phyloP scores from a whole-genome alignment of 73 alveolate genomes.

The Effrenium voratum region DNA sequence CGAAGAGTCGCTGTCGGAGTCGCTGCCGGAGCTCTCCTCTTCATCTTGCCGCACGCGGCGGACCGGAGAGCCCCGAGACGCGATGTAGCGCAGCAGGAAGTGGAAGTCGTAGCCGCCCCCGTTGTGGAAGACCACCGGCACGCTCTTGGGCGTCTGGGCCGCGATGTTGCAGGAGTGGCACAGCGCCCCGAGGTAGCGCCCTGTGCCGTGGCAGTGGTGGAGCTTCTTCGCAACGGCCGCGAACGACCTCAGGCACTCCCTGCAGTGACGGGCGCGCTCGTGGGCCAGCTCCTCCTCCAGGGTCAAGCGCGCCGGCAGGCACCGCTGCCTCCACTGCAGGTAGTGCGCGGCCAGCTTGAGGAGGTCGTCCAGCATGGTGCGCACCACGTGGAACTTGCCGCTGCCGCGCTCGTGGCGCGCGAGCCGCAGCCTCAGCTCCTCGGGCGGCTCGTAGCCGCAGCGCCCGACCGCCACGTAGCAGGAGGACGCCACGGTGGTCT shows the following conservation, averaged over 20 bases:
- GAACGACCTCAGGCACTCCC: not conserved
- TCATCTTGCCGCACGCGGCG: too few relatives aligned
- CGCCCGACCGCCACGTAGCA: constrained; percentile 8
- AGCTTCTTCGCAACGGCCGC: not conserved
- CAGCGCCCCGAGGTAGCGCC: not conserved
- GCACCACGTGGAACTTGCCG: not conserved
- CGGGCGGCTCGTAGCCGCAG: not conserved
- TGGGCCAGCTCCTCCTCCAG: constrained; percentile 7
- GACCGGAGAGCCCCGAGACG: too few relatives aligned
- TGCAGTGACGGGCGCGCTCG: not conserved
- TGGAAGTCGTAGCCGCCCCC: not conserved
- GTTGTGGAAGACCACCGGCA: not conserved
- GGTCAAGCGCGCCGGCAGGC: not conserved
- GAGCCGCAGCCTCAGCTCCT: not conserved
- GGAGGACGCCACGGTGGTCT: not conserved
- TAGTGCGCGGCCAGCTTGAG: not conserved
- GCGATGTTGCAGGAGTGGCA: not conserved
- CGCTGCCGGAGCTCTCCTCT: too few relatives aligned
- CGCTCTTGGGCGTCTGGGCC: not conserved
- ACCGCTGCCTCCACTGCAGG: constrained; percentile 14
- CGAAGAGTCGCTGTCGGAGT: too few relatives aligned
- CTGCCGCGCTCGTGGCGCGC: not conserved
- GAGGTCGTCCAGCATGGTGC: not conserved
- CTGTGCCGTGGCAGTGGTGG: not conserved
- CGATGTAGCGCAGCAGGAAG: not conserved